A percentile compares a stretch with the other conserved stretches of the same genome.
These are phyloP conservation scores for Neurospora sp. DNA, from an alignment of 495 filamentous ascomycete species.

Conservation along the genomic window DNA sequence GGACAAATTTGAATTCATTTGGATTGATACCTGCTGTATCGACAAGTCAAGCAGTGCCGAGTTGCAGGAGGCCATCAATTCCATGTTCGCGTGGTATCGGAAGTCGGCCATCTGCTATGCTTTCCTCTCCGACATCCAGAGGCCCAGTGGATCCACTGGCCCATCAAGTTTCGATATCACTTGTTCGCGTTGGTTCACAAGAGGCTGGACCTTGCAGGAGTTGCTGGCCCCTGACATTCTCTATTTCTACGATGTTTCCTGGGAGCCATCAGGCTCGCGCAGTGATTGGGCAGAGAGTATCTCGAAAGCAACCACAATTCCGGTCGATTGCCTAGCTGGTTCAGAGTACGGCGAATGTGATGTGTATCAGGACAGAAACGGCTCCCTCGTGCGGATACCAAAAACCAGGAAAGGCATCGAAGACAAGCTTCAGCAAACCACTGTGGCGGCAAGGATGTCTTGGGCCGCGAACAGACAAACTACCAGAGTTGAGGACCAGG, in stretches of 20 bases:
- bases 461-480: slow-evolving; percentile 25
- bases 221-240: neutral
- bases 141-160: neutral
- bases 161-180: neutral
- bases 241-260: neutral
- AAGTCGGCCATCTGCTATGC: neutral
- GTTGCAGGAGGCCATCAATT: neutral
- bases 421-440: neutral
- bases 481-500: slow-evolving; percentile 24
- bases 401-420: neutral
- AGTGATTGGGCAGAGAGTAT: neutral
- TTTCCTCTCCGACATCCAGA: neutral
- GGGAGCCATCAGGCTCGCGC: neutral
- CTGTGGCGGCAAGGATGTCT: slow-evolving; percentile 17
- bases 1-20: neutral
- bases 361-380: neutral
- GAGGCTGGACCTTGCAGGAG: neutral
- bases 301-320: neutral
- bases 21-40: neutral
- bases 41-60: neutral
- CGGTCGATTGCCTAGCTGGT: neutral
- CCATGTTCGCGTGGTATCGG: neutral
- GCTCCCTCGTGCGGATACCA: neutral
- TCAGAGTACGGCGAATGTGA: neutral
- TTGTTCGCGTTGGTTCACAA: neutral